Conservation (phyloP, 2,329 filamentous ascomycete genomes). For the Trichoderma guizhouense region DNA sequence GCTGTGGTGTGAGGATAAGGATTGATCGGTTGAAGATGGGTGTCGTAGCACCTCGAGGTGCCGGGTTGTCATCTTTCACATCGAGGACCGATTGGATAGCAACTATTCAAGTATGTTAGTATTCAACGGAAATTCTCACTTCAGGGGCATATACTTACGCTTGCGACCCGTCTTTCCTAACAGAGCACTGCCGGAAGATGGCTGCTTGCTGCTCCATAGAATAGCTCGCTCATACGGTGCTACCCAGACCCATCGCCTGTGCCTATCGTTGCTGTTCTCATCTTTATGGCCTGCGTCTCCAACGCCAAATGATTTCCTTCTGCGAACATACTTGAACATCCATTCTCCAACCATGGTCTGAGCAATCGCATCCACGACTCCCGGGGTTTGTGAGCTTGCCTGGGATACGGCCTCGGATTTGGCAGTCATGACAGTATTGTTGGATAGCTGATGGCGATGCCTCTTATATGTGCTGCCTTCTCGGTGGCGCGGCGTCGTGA, state of each 20-base stretch:
- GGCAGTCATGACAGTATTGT: slow-evolving; percentile 53
- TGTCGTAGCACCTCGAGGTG: slow-evolving; percentile 61
- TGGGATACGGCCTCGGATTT: slow-evolving; percentile 42
- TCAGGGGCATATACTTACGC: slow-evolving; percentile 58
- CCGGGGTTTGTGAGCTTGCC: slow-evolving; percentile 64
- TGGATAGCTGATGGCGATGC: slow-evolving; percentile 58
- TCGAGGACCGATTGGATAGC: slow-evolving; percentile 94
- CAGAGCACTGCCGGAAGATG: slow-evolving; percentile 78
- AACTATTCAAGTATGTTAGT: slow-evolving; percentile 51
- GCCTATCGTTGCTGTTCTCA: slow-evolving; percentile 71
- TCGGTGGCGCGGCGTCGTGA: slow-evolving; percentile 57
- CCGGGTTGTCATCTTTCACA: slow-evolving; percentile 87
- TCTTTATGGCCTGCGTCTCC: slow-evolving; percentile 64
- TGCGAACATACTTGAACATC: slow-evolving; percentile 89
- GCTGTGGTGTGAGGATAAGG: slow-evolving; percentile 85
- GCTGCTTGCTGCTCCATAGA: slow-evolving; percentile 98
- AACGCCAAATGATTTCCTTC: slow-evolving; percentile 87
- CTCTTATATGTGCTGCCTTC: slow-evolving; percentile 43
- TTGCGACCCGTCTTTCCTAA: slow-evolving; percentile 95
- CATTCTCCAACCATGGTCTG: slow-evolving; percentile 98
- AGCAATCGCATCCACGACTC: slow-evolving; percentile 92
- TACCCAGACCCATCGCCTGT: slow-evolving; percentile 98
- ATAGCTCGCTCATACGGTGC: slow-evolving; percentile 94
- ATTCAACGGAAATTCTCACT: background rate
- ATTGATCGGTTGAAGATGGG: slow-evolving; percentile 88